A percentile compares a stretch with the other conserved stretches of the same genome.
Evolutionary conservation across 352 stramenopile species (phyloP).

Genomic region (Phytophthora cajani): DNA sequence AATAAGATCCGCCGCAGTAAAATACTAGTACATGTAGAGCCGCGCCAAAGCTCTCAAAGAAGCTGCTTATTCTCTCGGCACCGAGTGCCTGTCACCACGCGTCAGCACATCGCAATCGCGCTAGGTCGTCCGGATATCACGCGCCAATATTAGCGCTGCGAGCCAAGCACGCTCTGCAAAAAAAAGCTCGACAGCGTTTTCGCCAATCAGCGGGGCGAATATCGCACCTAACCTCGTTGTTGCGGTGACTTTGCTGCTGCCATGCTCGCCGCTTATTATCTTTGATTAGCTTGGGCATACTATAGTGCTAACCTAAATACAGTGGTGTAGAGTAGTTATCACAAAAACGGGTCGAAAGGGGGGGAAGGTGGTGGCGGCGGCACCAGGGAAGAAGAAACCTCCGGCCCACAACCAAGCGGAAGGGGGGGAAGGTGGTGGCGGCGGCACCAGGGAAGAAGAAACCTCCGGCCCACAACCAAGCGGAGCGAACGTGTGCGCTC

Average conservation of each 20-base stretch:
- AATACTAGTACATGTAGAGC: background rate
- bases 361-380: conserved; percentile 27
- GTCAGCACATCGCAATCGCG: conserved; percentile 25
- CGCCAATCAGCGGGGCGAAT: conserved; percentile 16
- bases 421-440: conserved; percentile 31
- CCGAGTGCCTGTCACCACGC: conserved; percentile 17
- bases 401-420: conserved; percentile 28
- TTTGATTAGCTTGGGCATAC: background rate
- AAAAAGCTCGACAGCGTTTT: conserved; percentile 16
- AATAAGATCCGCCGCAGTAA: background rate
- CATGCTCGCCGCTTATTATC: conserved; percentile 10
- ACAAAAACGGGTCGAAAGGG: conserved; percentile 36
- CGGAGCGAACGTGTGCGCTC: conserved; percentile 18
- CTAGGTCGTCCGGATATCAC: conserved; percentile 25
- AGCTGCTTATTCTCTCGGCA: conserved; percentile 2
- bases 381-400: conserved; percentile 47
- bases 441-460: conserved; percentile 41
- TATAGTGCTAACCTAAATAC: background rate
- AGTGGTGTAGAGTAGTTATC: too few relatives aligned
- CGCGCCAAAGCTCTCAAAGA: background rate
- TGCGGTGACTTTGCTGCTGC: conserved; percentile 20
- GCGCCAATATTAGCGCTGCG: conserved; percentile 10
- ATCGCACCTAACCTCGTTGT: conserved; percentile 17
- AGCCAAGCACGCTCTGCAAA: conserved; percentile 21
- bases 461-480: conserved; percentile 33